phyloP scores from a whole-genome alignment of 1,284 basidiomycete genomes.

The Chondrostereum purpureum region DNA sequence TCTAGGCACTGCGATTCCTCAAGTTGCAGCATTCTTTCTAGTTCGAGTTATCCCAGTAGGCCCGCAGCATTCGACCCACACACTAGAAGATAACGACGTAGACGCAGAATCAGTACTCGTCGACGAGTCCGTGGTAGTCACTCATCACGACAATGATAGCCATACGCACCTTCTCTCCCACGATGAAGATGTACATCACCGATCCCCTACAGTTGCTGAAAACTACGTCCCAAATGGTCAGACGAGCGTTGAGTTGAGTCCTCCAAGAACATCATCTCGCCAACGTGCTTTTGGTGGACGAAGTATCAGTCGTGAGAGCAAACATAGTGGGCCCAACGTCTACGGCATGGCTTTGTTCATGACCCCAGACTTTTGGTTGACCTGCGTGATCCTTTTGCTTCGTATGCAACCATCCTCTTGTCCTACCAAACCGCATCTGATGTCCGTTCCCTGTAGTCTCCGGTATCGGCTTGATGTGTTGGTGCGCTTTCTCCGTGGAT shows the following conservation, averaged over 20 bases:
- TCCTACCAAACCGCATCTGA: not conserved
- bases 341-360: not conserved
- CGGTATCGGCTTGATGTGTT: not conserved
- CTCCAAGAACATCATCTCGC: conserved; percentile 5
- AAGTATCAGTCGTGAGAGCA: conserved; percentile 6
- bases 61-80: conserved; percentile 11
- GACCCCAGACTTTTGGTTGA: not conserved
- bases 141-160: conserved; percentile 13
- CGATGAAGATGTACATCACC: conserved; percentile 8
- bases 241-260: conserved; percentile 10
- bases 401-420: not conserved
- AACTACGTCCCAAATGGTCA: conserved; percentile 13
- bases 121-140: conserved; percentile 8
- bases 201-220: conserved; percentile 25
- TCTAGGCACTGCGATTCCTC: conserved; percentile 62
- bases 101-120: conserved; percentile 13
- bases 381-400: not conserved
- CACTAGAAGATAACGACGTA: conserved; percentile 11
- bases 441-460: not conserved
- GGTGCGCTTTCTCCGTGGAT: conserved; percentile 8
- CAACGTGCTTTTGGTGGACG: not conserved
- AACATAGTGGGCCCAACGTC: not conserved
- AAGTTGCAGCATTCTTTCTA: conserved; percentile 61
- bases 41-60: conserved; percentile 54
- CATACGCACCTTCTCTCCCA: conserved; percentile 15